Base-by-base conservation (phyloP, 495 filamentous ascomycete species). In the Platismatia glauca region DNA sequence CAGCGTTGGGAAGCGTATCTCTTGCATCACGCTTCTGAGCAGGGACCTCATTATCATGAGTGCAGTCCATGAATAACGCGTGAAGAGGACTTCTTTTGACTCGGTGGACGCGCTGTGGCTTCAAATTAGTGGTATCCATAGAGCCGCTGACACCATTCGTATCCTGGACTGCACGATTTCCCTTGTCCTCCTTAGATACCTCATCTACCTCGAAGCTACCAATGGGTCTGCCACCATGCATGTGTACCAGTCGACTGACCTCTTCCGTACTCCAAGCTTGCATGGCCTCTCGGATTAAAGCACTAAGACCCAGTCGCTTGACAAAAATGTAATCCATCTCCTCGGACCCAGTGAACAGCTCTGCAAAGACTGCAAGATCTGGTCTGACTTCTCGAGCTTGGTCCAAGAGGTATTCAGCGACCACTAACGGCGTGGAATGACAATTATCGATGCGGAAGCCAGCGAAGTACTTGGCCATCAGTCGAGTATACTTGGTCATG, bases 371-470 rank as follows among this genome's bases (percentile, higher is more conserved):
- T 38, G 90, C 91, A 3, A 97, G 76, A 68, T 97, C 87, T 0
- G 92, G 91, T 39, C 92, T 84, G 55, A 96, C 89, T 63, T 86
- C 81, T 63, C 95, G 82, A 11, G 95, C 95, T 74, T 95, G 84
- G 66, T 99, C 94, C 11, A 99, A 80, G 62, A 99, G 83, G 71
- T 95, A 91, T 71, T 97, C 92, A 2, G 93, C 95, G 27, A 97
- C 90, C 48, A 88, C 87, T 3, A 99, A 73, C 3, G 95, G 95
- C 0, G 95, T 99, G 1, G 95, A 99, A 74, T 99, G 95, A 67
- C 90, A 95, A 71, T 99, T 99, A 75, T 99, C 95, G 66, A 99
- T 96, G 22, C 95, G 88, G 79, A 99, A 96, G 12, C 89, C 95
- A 52, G 83, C 81, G 67, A 99, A 99, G 71, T 95, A 93, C 71